Conservation (phyloP, 1,139 yeast species). For the Yamadazyma atmosphaerica region DNA sequence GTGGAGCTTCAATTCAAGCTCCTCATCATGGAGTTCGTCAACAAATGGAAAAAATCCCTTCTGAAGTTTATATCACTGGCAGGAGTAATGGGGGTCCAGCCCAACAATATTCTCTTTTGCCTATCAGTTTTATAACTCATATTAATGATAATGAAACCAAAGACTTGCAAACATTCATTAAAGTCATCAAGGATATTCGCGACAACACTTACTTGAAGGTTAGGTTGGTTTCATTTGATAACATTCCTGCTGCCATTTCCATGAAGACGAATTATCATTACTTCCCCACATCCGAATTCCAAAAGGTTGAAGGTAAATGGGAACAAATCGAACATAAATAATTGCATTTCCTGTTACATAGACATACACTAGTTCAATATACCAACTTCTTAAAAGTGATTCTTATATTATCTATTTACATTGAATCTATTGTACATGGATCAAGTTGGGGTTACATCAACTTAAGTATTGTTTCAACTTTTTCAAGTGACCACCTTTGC, state of each 20-base stretch:
- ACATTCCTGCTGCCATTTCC: constrained; percentile 81
- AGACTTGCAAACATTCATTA: constrained; percentile 63
- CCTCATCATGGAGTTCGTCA: constrained; percentile 59
- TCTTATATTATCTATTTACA: constrained; percentile 12
- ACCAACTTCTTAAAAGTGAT: no score
- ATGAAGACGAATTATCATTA: constrained; percentile 88
- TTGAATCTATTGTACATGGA: constrained; percentile 2
- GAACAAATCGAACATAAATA: constrained; percentile 32
- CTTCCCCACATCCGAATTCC: constrained; percentile 78
- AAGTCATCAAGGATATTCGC: constrained; percentile 63
- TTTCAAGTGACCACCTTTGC: constrained; percentile 51
- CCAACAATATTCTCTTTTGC: constrained; percentile 74
- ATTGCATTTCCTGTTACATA: neutral
- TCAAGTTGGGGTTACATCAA: no score
- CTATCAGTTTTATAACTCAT: constrained; percentile 85
- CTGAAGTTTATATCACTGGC: constrained; percentile 75
- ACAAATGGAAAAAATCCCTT: constrained; percentile 75
- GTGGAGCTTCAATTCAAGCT: constrained; percentile 67
- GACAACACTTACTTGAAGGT: constrained; percentile 81
- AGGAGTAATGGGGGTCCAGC: constrained; percentile 84
- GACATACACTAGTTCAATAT: no score
- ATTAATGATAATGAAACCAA: constrained; percentile 77
- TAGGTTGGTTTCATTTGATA: constrained; percentile 80
- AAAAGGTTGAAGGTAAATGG: constrained; percentile 53
- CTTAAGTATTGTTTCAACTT: constrained; percentile 28